Base-by-base conservation (phyloP, 2,329 filamentous ascomycete species). In the Colletotrichum musicola region DNA sequence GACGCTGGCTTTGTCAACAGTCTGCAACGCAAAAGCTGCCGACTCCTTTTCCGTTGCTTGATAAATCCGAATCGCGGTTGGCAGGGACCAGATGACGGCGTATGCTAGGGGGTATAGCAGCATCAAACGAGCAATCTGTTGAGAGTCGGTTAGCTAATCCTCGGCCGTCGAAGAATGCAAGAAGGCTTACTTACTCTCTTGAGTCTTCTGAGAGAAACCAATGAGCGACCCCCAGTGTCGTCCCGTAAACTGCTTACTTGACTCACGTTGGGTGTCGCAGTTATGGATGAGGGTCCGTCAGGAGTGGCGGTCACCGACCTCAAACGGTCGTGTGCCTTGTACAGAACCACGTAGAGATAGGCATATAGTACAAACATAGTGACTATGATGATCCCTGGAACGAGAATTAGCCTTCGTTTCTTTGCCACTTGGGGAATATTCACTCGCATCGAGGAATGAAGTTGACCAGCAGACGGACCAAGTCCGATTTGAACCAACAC, bases 401-500 rank as follows among this genome's bases (percentile, higher is more conserved):
- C 7, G 12, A 7, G 16, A 14, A 18, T 70, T 5, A 69, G 66
- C 9, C 20, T 12, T 7, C 30, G 7, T 14, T n/a, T 27, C 13
- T n/a, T 14, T 7, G 46, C 10, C 4, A 6, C 16, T 12, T 27
- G 14, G 20, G 6, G 16, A n/a, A 5, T 6, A 6, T 3, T 25
- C 1, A 42, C 57, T 54, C 51, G 68, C 81, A 82, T 22, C 81
- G 75, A 5, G 79, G 81, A 20, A 82, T 73, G 69, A 83, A 83
- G 71, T 82, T 82, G 46, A 81, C 77, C 6, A 81, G 70, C 2
- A 83, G 74, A 3, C 81, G 75, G 16, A 76, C 72, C 25, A 74
- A 68, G 58, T 83, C 81, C 25, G 75, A 78, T 4, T 76, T 78
- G 60, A 83, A 81, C 81, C 81, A 83, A 68, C 81, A 82, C 81